A percentile compares a stretch with the other conserved stretches of the same genome.
Evolutionary conservation across 345 rosid species (phyloP).

Genomic region (Reutealis trisperma): DNA sequence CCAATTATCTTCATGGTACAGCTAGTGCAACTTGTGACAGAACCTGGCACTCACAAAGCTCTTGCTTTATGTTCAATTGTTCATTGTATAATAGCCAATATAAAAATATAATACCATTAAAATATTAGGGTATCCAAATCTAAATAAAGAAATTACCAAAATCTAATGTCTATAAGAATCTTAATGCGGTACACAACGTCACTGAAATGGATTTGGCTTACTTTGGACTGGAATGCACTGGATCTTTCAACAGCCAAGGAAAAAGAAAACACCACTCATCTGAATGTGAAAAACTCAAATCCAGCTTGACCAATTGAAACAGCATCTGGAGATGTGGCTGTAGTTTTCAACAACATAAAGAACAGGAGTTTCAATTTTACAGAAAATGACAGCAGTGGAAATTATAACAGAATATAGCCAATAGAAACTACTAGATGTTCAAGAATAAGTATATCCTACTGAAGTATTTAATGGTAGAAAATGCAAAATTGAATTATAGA

Average conservation of each 20-base stretch:
- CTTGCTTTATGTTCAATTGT: constrained; percentile 25
- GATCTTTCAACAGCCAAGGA: neutral
- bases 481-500: neutral
- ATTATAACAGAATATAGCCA: neutral
- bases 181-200: constrained; percentile 21
- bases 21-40: constrained; percentile 24
- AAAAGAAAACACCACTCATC: neutral
- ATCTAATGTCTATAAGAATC: constrained; percentile 2
- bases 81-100: constrained; percentile 9
- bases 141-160: constrained; percentile 11
- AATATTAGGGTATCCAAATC: neutral
- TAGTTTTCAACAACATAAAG: constrained; percentile 4
- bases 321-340: constrained; percentile 9
- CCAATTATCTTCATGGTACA: constrained; percentile 28
- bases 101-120: constrained; percentile 6
- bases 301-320: constrained; percentile 14
- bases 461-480: neutral
- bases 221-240: constrained; percentile 1
- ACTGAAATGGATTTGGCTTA: constrained; percentile 18
- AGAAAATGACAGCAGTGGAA: neutral
- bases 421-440: neutral
- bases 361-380: neutral
- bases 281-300: constrained; percentile 5
- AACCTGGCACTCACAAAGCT: constrained; percentile 31
- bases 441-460: neutral